Evolutionary conservation across 306 rosid species (phyloP).

Genomic region (Herpetospermum pedunculosum): DNA sequence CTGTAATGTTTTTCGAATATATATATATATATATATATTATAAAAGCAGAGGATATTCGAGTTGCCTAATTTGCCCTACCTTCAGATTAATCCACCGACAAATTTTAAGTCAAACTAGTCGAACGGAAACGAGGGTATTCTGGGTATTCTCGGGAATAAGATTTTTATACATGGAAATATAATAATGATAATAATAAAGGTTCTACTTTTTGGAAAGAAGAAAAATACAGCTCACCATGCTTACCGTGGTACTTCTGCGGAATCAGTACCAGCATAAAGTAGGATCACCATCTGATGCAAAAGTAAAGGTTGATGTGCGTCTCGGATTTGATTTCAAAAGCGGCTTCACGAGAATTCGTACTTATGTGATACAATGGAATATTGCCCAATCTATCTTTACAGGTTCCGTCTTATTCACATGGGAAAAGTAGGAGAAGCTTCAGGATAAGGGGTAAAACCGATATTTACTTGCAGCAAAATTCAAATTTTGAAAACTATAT

Average conservation of each 20-base stretch:
- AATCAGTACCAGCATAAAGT: not conserved
- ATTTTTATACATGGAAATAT: not conserved
- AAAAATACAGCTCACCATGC: not conserved
- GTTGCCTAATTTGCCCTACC: conserved; percentile 13
- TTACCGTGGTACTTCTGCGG: not conserved
- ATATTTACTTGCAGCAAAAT: not conserved
- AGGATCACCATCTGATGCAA: not conserved
- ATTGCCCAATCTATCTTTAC: not conserved
- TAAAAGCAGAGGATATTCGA: not conserved
- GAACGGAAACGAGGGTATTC: not conserved
- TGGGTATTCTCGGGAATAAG: conserved; percentile 10
- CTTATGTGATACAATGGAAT: not conserved
- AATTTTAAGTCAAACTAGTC: not conserved
- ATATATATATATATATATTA: too few relatives aligned
- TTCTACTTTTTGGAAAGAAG: not conserved
- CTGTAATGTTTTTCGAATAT: not conserved
- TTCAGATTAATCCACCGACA: conserved; percentile 24
- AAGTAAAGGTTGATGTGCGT: not conserved
- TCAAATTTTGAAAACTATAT: not conserved
- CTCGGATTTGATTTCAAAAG: not conserved
- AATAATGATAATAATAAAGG: not conserved
- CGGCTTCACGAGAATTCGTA: not conserved
- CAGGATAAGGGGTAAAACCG: conserved; percentile 24
- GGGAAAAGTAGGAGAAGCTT: conserved; percentile 9
- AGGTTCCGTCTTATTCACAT: conserved; percentile 1